Evolutionary conservation across 768 basidiomycete species (phyloP), one percentile per base, ranked within the genome.

Genomic region (Termitomyces sp.): DNA sequence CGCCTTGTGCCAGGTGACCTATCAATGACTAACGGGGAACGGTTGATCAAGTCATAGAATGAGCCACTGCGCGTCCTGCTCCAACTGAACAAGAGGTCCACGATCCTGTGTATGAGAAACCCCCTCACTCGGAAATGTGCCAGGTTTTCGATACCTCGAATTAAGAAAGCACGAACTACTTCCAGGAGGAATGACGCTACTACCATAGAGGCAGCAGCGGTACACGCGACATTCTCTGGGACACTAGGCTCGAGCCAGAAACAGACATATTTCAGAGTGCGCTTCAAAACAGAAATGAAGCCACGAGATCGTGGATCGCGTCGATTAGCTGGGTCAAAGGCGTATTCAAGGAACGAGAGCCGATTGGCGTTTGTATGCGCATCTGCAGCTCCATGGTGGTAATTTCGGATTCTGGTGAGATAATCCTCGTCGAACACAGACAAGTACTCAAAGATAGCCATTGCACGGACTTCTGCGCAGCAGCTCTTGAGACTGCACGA

Each of bases 401-500:
- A 43, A 39, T 52, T 39, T 24, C 20, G 37, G 24, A 60, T 14
- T 24, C 49, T 46, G 16, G 26, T 26, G 22, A 57, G 50, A n/a
- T 53, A 60, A 12, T 44, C 44, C 16, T 54, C 26, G 34, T 61
- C 59, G 36, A 61, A 61, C 0, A 32, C 31, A 22, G 59, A 48
- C 6, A 61, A 47, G 22, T 57, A 36, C 29, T 61, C 52, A n/a
- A 57, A 61, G 24, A 57, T 57, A 5, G 56, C 59, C 47, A 61
- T 54, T 16, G 56, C 59, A 36, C 59, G 59, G n/a, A 55, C 56
- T 27, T 57, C 50, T 1, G 56, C 8, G 43, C 59, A 61, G 32
- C 59, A 61, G 13, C 20, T 22, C 27, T 57, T 61, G 18, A 61
- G 32, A 12, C 4, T 13, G 13, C 59, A 61, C 26, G 32, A 4